phyloP scores from a whole-genome alignment of 2,329 filamentous ascomycete species.

The Grosmannia huntii region DNA sequence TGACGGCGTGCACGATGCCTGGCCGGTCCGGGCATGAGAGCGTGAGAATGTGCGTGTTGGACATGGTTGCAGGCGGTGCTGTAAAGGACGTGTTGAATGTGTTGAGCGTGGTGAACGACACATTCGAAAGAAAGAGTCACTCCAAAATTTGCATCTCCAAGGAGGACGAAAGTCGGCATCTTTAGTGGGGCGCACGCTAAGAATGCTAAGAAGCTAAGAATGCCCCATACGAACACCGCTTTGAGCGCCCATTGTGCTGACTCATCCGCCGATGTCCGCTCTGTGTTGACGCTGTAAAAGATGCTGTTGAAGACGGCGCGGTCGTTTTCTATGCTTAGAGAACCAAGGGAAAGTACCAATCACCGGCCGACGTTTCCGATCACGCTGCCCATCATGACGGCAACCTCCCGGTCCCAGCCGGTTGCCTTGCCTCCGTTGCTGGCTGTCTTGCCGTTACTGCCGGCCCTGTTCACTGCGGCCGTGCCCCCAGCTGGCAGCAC shows the following conservation, averaged over 20 bases:
- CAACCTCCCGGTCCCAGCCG: slow-evolving; percentile 80
- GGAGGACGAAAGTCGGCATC: not conserved
- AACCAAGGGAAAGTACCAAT: not conserved
- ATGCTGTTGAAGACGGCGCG: too few species aligned
- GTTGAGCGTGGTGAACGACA: too few species aligned
- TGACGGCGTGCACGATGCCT: slow-evolving; percentile 76
- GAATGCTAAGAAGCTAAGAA: not conserved
- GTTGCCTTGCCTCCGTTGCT: not conserved
- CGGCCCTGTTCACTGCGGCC: slow-evolving; percentile 20
- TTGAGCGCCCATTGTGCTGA: not conserved
- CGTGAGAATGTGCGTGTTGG: slow-evolving; percentile 58
- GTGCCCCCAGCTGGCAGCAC: slow-evolving; percentile 52
- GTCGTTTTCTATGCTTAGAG: not conserved
- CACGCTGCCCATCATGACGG: slow-evolving; percentile 86
- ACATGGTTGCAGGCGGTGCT: slow-evolving; percentile 18
- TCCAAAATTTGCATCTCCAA: not conserved
- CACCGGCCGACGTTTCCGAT: slow-evolving; percentile 32
- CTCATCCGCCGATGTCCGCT: not conserved
- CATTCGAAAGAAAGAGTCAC: not conserved
- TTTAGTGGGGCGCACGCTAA: not conserved
- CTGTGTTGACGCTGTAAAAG: too few species aligned
- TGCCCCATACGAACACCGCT: not conserved
- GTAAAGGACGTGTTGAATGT: not conserved
- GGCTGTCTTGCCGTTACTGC: slow-evolving; percentile 17
- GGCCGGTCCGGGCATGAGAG: slow-evolving; percentile 75